Evolutionary conservation across 805 yeast species (phyloP), one percentile per base, ranked within the genome.

Genomic region (Metschnikowia chrysomelidarum): DNA sequence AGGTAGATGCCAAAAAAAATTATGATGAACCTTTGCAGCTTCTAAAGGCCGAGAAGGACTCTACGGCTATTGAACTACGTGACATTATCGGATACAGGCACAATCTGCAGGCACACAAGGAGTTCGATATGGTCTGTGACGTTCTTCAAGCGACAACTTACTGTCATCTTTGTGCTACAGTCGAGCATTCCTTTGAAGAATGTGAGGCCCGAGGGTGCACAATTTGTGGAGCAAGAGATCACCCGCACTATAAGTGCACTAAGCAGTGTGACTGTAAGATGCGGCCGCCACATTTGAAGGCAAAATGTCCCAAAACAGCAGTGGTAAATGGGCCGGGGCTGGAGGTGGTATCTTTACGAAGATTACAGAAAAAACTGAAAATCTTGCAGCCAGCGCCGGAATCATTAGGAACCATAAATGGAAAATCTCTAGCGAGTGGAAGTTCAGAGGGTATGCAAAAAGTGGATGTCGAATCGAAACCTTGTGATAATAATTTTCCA

Each of bases 131-230:
- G 37, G 7, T 19, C 7, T 33, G 37, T 23, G 32, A 33, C 4
- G 32, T 33, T 9, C 11, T 22, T 5, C 12, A 12, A 6, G 37
- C 37, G 15, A 27, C 32, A 4, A 12, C n/a, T 5, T 27, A 16
- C 19, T 33, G 37, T 15, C 27, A 27, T 25, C 7, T 33, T 22
- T 33, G 37, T 18, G 4, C 4, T 6, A 27, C 37, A 5, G 31
- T 33, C 19, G 37, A 21, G n/a, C 37, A 33, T 13, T 24, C 26
- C 9, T 18, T 33, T 20, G 11, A 22, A 12, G 11, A 4, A 9
- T 33, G 37, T 27, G 22, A 21, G n/a, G 19, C 32, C 24, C 21
- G 32, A 7, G 32, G 32, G 7, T 27, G 37, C 14, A 33, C 27
- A 7, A 9, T 33, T 8, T 33, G 37, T 18, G 32, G 24, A 1